Evolutionary conservation across 495 filamentous ascomycete genomes (phyloP), one percentile per base, ranked within the genome.

Genomic region (Tuber calosporum): DNA sequence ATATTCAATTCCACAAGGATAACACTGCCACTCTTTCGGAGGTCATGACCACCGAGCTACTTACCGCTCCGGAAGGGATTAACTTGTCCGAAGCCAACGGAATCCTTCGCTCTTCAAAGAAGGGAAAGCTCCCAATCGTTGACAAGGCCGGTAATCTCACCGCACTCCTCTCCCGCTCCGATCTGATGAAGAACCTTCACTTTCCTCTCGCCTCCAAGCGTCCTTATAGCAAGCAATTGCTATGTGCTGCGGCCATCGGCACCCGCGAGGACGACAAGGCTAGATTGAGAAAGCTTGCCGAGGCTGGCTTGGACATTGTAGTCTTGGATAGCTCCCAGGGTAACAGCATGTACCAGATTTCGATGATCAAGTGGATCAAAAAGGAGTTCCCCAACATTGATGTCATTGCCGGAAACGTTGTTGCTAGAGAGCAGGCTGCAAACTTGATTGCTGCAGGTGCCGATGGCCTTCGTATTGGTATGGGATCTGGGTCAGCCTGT

Each of bases 161-260:
- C 62, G 95, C 95, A 41, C 90, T 99, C 82, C 92, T 99, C 78
- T 97, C 94, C 38, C 92, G 95, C 81, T 96, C 93, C 72, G 95
- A 99, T 84, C 85, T 99, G 83, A 97, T 94, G 87, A 99, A 99
- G 88, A 99, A 99, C 84, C 88, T 97, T 19, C 90, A 98, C 85
- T 99, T 94, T 84, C 95, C 95, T 58, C 87, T 97, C 72, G 95
- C 95, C 67, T 98, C 96, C 36, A 99, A 99, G 86, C 90, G 97
- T 34, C 92, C 94, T 69, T 89, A 96, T 79, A 97, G 94, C 73
- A 99, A 99, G 86, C 96, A 99, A 86, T 90, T 98, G 42, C 93
- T 99, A 73, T 92, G 91, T 80, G 94, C 94, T 73, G 95, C 95
- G 70, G 91, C 96, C 66, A 96, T 99, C 79, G 95, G 95, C 72